Evolutionary conservation across 2,329 filamentous ascomycete genomes (phyloP).

Genomic region (Acephala macrosclerotiorum): DNA sequence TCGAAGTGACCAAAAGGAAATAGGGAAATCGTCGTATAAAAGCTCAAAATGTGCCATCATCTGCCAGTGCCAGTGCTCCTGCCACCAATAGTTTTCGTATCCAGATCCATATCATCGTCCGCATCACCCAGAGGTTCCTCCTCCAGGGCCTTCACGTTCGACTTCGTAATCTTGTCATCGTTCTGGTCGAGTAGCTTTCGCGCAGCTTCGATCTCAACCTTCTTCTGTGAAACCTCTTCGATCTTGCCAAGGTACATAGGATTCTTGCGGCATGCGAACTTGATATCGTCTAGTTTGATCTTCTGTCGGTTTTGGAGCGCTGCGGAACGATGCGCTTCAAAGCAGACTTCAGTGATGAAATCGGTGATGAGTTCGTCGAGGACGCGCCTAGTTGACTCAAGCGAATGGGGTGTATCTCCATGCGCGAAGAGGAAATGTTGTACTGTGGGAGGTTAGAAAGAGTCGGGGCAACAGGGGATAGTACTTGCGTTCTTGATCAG

Average conservation of each 20-base stretch:
- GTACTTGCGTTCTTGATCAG: constrained; percentile 70
- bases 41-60: neutral
- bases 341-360: constrained; percentile 93
- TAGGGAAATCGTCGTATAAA: neutral
- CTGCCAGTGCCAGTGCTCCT: constrained; percentile 31
- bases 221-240: constrained; percentile 87
- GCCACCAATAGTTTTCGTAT: constrained; percentile 33
- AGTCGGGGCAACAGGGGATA: neutral
- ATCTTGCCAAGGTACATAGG: constrained; percentile 87
- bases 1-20: neutral
- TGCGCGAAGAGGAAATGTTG: constrained; percentile 79
- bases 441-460: constrained; percentile 54
- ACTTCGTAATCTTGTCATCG: constrained; percentile 67
- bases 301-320: constrained; percentile 90
- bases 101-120: constrained; percentile 57
- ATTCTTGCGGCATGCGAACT: constrained; percentile 89
- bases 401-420: constrained; percentile 78
- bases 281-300: constrained; percentile 98
- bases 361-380: constrained; percentile 97
- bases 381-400: constrained; percentile 83
- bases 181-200: constrained; percentile 78
- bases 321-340: constrained; percentile 85
- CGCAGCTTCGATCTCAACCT: constrained; percentile 83
- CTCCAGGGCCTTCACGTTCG: constrained; percentile 50
- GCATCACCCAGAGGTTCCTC: constrained; percentile 61